Conservation (phyloP, 2,329 filamentous ascomycete species). For the Plectosphaerella plurivora region DNA sequence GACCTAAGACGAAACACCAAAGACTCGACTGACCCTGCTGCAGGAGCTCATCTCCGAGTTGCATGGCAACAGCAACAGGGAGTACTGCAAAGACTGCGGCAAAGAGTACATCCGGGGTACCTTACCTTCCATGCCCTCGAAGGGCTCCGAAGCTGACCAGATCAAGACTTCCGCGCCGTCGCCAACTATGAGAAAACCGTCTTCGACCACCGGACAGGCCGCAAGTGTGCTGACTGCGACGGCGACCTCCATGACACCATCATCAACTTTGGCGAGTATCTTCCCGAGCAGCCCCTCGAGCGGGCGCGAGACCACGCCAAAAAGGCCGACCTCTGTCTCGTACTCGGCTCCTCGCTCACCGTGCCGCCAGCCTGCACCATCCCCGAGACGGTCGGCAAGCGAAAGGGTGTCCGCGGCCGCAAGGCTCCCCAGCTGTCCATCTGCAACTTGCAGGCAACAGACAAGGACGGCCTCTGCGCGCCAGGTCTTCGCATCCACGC, state of each 20-base stretch:
- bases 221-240: conserved; percentile 34
- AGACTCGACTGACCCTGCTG: not conserved
- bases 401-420: conserved; percentile 3
- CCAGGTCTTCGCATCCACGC: conserved; percentile 25
- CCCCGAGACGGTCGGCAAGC: conserved; percentile 26
- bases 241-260: conserved; percentile 36
- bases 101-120: conserved; percentile 41
- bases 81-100: conserved; percentile 37
- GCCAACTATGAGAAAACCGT: conserved; percentile 35
- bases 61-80: conserved; percentile 42
- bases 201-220: conserved; percentile 40
- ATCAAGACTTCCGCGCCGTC: conserved; percentile 37
- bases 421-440: conserved; percentile 30
- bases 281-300: conserved; percentile 24
- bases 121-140: not conserved
- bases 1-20: not conserved
- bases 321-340: conserved; percentile 39
- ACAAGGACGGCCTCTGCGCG: conserved; percentile 26
- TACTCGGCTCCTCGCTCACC: conserved; percentile 39
- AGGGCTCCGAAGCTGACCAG: not conserved
- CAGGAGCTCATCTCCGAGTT: conserved; percentile 40
- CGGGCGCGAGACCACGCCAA: conserved; percentile 29
- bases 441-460: conserved; percentile 41
- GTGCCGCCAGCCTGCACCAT: conserved; percentile 36
- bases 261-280: conserved; percentile 37